phyloP scores from a whole-genome alignment of 306 rosid species.

The Prunus dulcis region DNA sequence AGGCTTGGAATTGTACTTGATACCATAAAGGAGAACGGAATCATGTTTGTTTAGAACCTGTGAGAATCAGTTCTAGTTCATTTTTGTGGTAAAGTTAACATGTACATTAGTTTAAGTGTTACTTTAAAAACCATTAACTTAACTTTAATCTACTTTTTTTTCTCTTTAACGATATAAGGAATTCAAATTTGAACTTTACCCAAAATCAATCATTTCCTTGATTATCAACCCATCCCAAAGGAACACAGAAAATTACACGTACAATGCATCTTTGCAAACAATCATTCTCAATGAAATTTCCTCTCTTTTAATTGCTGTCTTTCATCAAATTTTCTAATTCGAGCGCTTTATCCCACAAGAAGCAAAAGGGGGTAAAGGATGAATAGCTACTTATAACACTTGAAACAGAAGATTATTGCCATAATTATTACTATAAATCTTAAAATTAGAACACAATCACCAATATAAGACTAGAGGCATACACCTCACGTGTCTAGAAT shows the following conservation, averaged over 20 bases:
- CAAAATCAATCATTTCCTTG: too few relatives aligned
- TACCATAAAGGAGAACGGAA: constrained; percentile 70
- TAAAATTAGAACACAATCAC: constrained; percentile 1
- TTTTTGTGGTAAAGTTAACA: neutral
- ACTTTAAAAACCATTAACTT: too few relatives aligned
- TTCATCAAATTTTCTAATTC: neutral
- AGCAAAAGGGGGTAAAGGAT: neutral
- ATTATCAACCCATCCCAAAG: too few relatives aligned
- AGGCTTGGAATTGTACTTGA: constrained; percentile 74
- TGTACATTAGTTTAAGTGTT: too few relatives aligned
- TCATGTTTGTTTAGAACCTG: constrained; percentile 38
- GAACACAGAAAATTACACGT: too few relatives aligned
- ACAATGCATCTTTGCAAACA: neutral
- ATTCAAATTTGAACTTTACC: too few relatives aligned
- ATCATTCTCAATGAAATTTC: neutral
- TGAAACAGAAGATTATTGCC: neutral
- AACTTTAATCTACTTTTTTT: too few relatives aligned
- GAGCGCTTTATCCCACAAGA: neutral
- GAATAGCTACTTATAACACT: neutral
- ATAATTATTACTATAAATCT: neutral
- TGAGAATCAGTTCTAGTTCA: neutral
- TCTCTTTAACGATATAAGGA: too few relatives aligned
- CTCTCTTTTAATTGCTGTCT: neutral
- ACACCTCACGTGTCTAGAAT: constrained; percentile 9
- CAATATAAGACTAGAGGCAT: constrained; percentile 17